Evolutionary conservation across 768 basidiomycete species (phyloP), one percentile per base, ranked within the genome.

Genomic region (Naematelia encephala): DNA sequence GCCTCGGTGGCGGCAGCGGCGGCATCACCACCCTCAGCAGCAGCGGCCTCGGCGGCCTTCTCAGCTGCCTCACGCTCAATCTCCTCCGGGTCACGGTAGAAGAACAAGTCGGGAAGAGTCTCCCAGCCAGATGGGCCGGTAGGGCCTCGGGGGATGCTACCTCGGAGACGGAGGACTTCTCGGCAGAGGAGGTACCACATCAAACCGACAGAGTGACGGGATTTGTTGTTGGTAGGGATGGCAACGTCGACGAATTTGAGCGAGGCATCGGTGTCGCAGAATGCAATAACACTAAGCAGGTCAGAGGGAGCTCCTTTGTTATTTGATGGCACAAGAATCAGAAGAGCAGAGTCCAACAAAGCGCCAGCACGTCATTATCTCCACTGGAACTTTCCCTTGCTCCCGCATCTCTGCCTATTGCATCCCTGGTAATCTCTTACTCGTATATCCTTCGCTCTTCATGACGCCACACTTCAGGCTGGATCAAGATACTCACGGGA

Each of bases 171-270:
- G 80, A 99, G 88, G 71, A 96, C 91, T 78, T 99, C 96, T 71
- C 96, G 89, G 76, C 90, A 89, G 68, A 99, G 88, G 72, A 99
- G 80, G 72, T 77, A 77, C 76, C 76, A 77, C 58, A 77, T 64
- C 29, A 99, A 85, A 84, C 96, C 96, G 71, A 97, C 91, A 4
- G 91, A 87, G 80, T 99, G 91, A 76, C 88, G 87, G 66, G 90
- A 87, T 85, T 97, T 99, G 89, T 99, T 99, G 85, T 98, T 99
- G 62, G 91, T 91, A 64, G 96, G 96, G 81, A 99, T 96, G 56
- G 90, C 93, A 72, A 98, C 86, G 79, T 99, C 96, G 78, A 99
- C 93, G 79, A 91, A 97, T 80, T 91, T 87, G 74, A 98, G 85
- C 58, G 92, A 91, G 48, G 96, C 91, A 80, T 99, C 96, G 70